phyloP scores from a whole-genome alignment of 2,329 filamentous ascomycete genomes.

The Diaporthe sp. region DNA sequence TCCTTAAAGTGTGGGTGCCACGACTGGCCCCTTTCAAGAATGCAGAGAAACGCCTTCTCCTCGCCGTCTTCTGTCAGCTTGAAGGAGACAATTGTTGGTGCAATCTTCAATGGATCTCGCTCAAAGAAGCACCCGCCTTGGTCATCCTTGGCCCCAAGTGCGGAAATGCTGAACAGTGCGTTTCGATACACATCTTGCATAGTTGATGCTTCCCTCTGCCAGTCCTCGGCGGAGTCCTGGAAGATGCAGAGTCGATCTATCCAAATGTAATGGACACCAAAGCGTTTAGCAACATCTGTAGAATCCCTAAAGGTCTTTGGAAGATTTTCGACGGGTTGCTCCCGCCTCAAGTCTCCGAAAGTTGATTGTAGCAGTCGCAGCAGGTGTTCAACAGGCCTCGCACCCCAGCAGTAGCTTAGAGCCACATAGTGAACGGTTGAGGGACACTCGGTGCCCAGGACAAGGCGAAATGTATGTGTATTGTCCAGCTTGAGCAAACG shows the following conservation, averaged over 20 bases:
- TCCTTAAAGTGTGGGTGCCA: not conserved
- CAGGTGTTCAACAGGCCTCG: not conserved
- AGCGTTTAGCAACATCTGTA: not conserved
- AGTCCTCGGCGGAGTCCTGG: not conserved
- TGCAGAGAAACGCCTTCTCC: not conserved
- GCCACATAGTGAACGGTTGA: not conserved
- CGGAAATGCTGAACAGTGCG: not conserved
- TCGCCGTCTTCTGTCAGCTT: not conserved
- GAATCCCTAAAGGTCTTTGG: conserved; percentile 6
- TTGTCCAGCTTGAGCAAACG: not conserved
- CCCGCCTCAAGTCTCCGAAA: not conserved
- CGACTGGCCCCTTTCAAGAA: not conserved
- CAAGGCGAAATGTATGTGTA: not conserved
- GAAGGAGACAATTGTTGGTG: not conserved
- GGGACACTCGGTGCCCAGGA: not conserved
- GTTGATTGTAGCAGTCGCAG: not conserved
- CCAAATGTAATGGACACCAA: not conserved
- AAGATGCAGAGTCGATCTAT: not conserved
- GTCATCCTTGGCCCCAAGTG: not conserved
- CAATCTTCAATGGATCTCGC: not conserved
- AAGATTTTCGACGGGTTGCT: not conserved
- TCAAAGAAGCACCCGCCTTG: not conserved
- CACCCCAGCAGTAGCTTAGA: conserved; percentile 15
- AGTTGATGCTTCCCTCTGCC: not conserved
- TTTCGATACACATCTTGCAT: not conserved